Evolutionary conservation across 2,329 filamentous ascomycete species (phyloP).

Genomic region (Claviceps cyperi): DNA sequence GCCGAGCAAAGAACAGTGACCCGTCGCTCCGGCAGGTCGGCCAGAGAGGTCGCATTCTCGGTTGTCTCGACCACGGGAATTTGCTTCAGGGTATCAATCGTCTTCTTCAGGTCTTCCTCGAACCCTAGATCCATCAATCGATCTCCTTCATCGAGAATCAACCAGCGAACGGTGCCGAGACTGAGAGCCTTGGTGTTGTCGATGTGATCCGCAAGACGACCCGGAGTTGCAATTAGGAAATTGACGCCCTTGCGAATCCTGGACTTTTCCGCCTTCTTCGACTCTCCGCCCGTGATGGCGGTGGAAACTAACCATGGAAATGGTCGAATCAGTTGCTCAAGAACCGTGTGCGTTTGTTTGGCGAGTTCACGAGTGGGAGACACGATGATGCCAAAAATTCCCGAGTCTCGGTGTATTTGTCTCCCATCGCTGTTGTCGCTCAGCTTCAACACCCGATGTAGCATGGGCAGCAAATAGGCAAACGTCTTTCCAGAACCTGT

Average conservation of each 20-base stretch:
- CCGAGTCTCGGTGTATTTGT: conserved; percentile 66
- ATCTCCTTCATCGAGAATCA: conserved; percentile 92
- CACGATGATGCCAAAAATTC: conserved; percentile 85
- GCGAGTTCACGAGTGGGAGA: conserved; percentile 88
- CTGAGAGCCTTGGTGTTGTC: conserved; percentile 84
- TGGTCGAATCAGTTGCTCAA: conserved; percentile 75
- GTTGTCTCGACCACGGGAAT: conserved; percentile 44
- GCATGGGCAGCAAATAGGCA: conserved; percentile 84
- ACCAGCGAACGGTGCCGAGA: conserved; percentile 79
- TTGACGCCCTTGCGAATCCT: conserved; percentile 86
- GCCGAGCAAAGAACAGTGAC: conserved; percentile 89
- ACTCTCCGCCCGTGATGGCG: conserved; percentile 58
- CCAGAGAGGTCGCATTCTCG: conserved; percentile 41
- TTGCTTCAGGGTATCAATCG: conserved; percentile 64
- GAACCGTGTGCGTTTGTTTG: conserved; percentile 78
- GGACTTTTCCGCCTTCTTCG: conserved; percentile 76
- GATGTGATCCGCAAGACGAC: conserved; percentile 79
- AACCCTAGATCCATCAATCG: conserved; percentile 97
- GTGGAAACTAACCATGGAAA: conserved; percentile 91
- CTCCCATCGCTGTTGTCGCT: conserved; percentile 40
- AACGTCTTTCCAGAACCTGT: conserved; percentile 96
- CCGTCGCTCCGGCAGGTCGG: conserved; percentile 57
- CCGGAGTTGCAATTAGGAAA: conserved; percentile 88
- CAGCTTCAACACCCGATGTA: conserved; percentile 73
- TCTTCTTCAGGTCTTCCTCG: conserved; percentile 80